Evolutionary conservation across 345 rosid genomes (phyloP), one percentile per base, ranked within the genome.

Genomic region (Arabidopsis arenosa): DNA sequence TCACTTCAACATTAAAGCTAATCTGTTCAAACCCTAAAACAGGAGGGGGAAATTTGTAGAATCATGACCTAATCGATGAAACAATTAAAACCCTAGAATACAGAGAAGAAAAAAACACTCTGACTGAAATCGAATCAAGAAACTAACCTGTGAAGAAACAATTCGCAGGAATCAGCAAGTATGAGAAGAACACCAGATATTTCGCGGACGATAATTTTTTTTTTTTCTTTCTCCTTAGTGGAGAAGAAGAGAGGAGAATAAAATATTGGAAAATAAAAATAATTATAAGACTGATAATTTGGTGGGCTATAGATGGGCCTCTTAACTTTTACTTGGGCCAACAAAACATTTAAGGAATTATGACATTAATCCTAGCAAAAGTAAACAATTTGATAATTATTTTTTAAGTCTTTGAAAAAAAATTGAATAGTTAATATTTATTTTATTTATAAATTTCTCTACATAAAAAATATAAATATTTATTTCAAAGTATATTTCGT

Each of bases 11-110:
- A 37, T 47, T 26, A 39, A 68, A 69, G 9, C 69, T 10, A 48
- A 48, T 41, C 10, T n/a, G 44, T 33, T 70, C 44, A 77, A 78
- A 65, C 73, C 73, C 77, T 72, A 72, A 43, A 39, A 51, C 17
- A 28, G 15, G 37, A 63, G 40, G 7, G 3, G 11, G 5, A 21
- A 7, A 4, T 26, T 48, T 64, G 15, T 14, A 37, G 44, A 54
- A 7, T 36, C 32, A 6, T 44, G 6, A 68, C 4, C 48, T n/a
- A 18, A 67, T 40, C 62, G 68, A 66, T 8, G 10, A 15, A 53
- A n/a, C 33, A 53, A 53, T 7, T 41, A n/a, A 53, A 64, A 55
- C 72, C 67, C 67, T 64, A 55, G 28, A 55, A 23, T 36, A 44
- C 7, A 60, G 21, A 63, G 47, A 28, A 57, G 9, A n/a, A 8